Conservation (phyloP, 768 basidiomycete species). For the Phlegmacium glaucopus region DNA sequence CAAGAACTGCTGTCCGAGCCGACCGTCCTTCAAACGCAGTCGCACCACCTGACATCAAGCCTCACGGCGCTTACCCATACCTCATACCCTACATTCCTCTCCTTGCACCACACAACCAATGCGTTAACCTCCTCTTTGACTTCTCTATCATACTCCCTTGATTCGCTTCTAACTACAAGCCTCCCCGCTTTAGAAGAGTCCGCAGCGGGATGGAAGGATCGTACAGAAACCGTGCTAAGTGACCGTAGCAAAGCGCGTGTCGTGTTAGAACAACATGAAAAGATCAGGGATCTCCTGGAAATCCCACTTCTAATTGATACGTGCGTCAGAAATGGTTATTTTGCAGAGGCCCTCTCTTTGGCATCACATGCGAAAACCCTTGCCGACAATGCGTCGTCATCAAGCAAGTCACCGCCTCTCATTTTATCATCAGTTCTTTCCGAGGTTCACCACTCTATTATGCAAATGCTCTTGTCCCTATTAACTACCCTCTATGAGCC, state of each 20-base stretch:
- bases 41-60: slow-evolving; percentile 84
- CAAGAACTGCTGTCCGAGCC: slow-evolving; percentile 73
- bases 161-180: slow-evolving; percentile 57
- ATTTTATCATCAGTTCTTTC: slow-evolving; percentile 60
- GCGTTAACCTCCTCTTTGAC: slow-evolving; percentile 70
- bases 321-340: slow-evolving; percentile 90
- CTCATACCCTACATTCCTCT: slow-evolving; percentile 89
- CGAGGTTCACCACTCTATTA: slow-evolving; percentile 65
- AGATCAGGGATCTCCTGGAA: slow-evolving; percentile 88
- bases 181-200: slow-evolving; percentile 77
- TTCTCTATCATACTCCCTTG: slow-evolving; percentile 72
- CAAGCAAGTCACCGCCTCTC: slow-evolving; percentile 35
- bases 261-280: slow-evolving; percentile 94
- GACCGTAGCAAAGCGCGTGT: slow-evolving; percentile 74
- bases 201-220: slow-evolving; percentile 66
- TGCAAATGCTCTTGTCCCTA: slow-evolving; percentile 75
- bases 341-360: slow-evolving; percentile 87
- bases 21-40: slow-evolving; percentile 72
- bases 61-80: slow-evolving; percentile 87
- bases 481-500: slow-evolving; percentile 78
- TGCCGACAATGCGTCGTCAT: slow-evolving; percentile 36
- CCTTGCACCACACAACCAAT: slow-evolving; percentile 78
- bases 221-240: slow-evolving; percentile 70
- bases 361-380: slow-evolving; percentile 64
- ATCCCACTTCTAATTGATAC: slow-evolving; percentile 89